Evolutionary conservation across 495 filamentous ascomycete genomes (phyloP).

Genomic region (Pyrenula aspistea): DNA sequence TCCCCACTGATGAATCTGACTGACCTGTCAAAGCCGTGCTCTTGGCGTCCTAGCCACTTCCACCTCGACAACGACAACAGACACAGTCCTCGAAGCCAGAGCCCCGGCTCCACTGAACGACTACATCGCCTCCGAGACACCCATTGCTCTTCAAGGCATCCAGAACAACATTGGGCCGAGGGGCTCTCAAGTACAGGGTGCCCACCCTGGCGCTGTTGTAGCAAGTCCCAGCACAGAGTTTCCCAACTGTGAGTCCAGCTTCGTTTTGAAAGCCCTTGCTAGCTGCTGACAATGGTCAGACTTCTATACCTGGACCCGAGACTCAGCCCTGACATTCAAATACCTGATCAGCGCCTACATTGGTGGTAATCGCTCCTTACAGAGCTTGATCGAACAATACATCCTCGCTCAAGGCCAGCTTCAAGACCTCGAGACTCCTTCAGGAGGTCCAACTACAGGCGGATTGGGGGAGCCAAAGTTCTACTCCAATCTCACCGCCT

Average conservation of each 20-base stretch:
- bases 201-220: conserved; percentile 42
- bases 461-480: conserved; percentile 35
- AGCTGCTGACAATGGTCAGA: conserved; percentile 16
- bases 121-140: conserved; percentile 41
- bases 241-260: conserved; percentile 44
- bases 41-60: not conserved
- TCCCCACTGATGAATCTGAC: too few species aligned
- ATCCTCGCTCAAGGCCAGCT: conserved; percentile 46
- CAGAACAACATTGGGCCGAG: conserved; percentile 47
- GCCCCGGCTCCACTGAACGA: conserved; percentile 20
- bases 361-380: conserved; percentile 39
- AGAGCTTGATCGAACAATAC: conserved; percentile 42
- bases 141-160: conserved; percentile 36
- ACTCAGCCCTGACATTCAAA: conserved; percentile 54
- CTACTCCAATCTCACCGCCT: conserved; percentile 44
- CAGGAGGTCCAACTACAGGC: conserved; percentile 35
- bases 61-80: not conserved
- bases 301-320: conserved; percentile 62
- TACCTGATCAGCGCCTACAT: conserved; percentile 45
- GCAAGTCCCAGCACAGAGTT: conserved; percentile 45
- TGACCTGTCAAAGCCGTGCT: not conserved
- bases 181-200: conserved; percentile 35
- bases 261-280: conserved; percentile 13
- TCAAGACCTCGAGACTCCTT: conserved; percentile 49
- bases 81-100: conserved; percentile 2